Base-by-base conservation (phyloP, 352 stramenopile species). In the Pythium aquatile region DNA sequence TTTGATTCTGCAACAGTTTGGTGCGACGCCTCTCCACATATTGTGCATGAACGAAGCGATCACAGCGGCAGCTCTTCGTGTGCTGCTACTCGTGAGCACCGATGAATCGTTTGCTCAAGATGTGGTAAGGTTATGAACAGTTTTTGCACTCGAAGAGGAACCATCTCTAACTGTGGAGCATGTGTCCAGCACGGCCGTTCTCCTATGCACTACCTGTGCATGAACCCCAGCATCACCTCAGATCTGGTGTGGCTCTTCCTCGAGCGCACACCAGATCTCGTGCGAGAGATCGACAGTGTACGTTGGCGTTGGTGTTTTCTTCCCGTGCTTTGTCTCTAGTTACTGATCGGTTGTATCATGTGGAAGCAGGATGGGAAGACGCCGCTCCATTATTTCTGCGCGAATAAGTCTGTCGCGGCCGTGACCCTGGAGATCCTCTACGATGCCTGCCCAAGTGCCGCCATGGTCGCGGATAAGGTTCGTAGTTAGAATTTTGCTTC, bases 241-340 rank as follows among this genome's bases (percentile, higher is more conserved):
- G 78, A 92, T 39, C 64, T 90, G 14, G 52, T 90, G 5, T 92
- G 83, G 83, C 69, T 90, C 13, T 88, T 92, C 42, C 84, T 90
- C 32, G 83, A 90, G 61, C 79, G 78, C 28, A 78, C 69, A 0
- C 70, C 75, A 29, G 77, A 84, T 10, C 63, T 91, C 14, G 75
- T 80, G 44, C 75, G 75, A 14, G 72, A 89, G 37, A 65, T 83
- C 28, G 80, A 91, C 46, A 71, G 76, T 59, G 80, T 90, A 66
- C 11, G 24, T 5, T 3, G 13, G 8, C 29, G 20, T 24, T 24
- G 20, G 20, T 24, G 20, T 24, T 24, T 24, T 24, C 20, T 24
- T 24, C 20, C 20, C 20, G 20, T 24, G 20, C 20, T 24, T 24
- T 24, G 20, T 24, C 20, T 24, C 13, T 9, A n/a, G 13, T 51